Evolutionary conservation across 176 grass and related monocot genomes (phyloP).

Genomic region (Hsuehochloa calcarea): DNA sequence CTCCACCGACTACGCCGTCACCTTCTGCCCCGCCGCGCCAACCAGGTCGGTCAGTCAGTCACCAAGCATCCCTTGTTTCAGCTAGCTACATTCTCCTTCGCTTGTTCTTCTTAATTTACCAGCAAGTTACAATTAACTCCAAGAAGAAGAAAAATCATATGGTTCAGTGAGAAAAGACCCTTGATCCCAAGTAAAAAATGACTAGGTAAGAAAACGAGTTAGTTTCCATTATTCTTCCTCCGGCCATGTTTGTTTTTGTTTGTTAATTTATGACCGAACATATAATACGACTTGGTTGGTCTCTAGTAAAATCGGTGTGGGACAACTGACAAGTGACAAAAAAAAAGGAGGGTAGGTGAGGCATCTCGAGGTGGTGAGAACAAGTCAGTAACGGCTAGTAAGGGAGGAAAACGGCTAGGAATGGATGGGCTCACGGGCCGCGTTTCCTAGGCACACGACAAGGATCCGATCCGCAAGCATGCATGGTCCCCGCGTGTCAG

Average conservation of each 20-base stretch:
- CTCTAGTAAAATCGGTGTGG: not conserved
- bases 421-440: not conserved
- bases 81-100: too few relatives aligned
- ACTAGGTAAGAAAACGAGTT: not conserved
- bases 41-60: slow-evolving; percentile 13
- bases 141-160: too few relatives aligned
- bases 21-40: slow-evolving; percentile 54
- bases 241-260: not conserved
- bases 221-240: not conserved
- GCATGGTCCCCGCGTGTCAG: not conserved
- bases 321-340: too few relatives aligned
- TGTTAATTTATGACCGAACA: not conserved
- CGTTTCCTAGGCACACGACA: too few relatives aligned
- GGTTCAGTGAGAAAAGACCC: not conserved
- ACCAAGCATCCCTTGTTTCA: too few relatives aligned
- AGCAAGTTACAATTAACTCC: too few relatives aligned
- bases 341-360: not conserved
- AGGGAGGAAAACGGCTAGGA: slow-evolving; percentile 15
- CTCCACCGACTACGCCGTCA: slow-evolving; percentile 40
- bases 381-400: not conserved
- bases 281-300: too few relatives aligned
- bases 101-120: too few relatives aligned
- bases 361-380: not conserved
- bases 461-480: too few relatives aligned
- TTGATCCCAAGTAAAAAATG: slow-evolving; percentile 1